Evolutionary conservation across 164 flowering plant species (phyloP).

Genomic region (Umbilicus rupestris): DNA sequence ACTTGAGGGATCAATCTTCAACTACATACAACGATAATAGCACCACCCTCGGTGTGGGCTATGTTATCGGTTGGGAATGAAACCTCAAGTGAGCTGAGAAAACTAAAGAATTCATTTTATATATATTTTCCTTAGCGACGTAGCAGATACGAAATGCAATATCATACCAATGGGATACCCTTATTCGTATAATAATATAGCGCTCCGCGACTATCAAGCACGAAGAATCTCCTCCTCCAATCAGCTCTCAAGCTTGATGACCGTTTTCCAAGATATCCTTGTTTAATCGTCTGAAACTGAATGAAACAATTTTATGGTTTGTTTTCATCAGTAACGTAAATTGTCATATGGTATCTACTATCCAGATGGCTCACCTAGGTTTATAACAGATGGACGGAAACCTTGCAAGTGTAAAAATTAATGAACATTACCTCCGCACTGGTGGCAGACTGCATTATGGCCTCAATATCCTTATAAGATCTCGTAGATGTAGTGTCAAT

Average conservation of each 20-base stretch:
- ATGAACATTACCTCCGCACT: conserved; percentile 51
- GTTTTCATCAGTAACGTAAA: too few relatives aligned
- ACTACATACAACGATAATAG: too few relatives aligned
- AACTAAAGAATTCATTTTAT: not conserved
- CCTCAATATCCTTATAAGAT: conserved; percentile 57
- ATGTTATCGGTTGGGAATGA: too few relatives aligned
- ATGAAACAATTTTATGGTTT: not conserved
- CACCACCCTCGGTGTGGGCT: too few relatives aligned
- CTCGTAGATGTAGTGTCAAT: conserved; percentile 30
- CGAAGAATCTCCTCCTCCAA: conserved; percentile 91
- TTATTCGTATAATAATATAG: conserved; percentile 61
- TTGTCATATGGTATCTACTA: not conserved
- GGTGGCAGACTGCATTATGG: conserved; percentile 57
- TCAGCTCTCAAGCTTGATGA: conserved; percentile 73
- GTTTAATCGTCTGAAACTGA: conserved; percentile 75
- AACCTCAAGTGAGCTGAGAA: not conserved
- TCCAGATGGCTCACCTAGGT: not conserved
- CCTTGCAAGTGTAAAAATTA: conserved; percentile 5
- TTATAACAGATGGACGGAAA: not conserved
- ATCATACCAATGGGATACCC: conserved; percentile 38
- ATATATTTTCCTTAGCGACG: not conserved
- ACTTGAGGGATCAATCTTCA: too few relatives aligned
- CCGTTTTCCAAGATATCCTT: conserved; percentile 81
- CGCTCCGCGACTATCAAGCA: conserved; percentile 77
- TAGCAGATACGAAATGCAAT: conserved; percentile 6